Conservation (phyloP, 306 rosid species). For the Amphicarpaea edgeworthii region DNA sequence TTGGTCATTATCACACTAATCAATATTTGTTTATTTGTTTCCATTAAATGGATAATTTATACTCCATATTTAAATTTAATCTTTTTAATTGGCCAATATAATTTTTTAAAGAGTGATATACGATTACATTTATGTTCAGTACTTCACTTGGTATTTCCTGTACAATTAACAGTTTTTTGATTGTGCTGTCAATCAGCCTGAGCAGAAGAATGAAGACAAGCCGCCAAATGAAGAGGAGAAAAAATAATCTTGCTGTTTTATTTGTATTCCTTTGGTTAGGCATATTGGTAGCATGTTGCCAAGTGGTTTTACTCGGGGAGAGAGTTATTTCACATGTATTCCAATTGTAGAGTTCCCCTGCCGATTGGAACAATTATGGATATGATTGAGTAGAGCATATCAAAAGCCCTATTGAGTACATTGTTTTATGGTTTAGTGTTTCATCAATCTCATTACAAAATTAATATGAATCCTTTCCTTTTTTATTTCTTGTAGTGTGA, state of each 20-base stretch:
- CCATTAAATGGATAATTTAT: constrained; percentile 1
- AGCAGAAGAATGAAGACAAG: constrained; percentile 77
- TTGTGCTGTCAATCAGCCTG: constrained; percentile 49
- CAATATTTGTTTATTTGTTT: background rate
- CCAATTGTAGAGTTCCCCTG: background rate
- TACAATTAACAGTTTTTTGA: constrained; percentile 30
- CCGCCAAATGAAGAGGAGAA: constrained; percentile 71
- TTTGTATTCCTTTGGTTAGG: constrained; percentile 33
- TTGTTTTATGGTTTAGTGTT: constrained; percentile 40
- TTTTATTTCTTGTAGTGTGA: background rate
- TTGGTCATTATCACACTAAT: background rate
- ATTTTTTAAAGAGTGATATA: background rate
- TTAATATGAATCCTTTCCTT: background rate
- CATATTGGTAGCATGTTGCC: constrained; percentile 38
- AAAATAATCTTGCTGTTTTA: constrained; percentile 41
- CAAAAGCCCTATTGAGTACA: constrained; percentile 13
- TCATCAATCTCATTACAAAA: constrained; percentile 19
- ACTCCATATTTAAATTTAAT: constrained; percentile 11
- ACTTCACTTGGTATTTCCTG: constrained; percentile 19
- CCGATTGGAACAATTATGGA: constrained; percentile 32
- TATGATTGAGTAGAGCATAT: constrained; percentile 19
- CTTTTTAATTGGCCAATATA: background rate
- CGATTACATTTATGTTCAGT: background rate
- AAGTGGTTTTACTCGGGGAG: constrained; percentile 37
- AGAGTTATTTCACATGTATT: background rate